Base-by-base conservation (phyloP, 1,139 yeast genomes). In the Blastobotrys proliferans region DNA sequence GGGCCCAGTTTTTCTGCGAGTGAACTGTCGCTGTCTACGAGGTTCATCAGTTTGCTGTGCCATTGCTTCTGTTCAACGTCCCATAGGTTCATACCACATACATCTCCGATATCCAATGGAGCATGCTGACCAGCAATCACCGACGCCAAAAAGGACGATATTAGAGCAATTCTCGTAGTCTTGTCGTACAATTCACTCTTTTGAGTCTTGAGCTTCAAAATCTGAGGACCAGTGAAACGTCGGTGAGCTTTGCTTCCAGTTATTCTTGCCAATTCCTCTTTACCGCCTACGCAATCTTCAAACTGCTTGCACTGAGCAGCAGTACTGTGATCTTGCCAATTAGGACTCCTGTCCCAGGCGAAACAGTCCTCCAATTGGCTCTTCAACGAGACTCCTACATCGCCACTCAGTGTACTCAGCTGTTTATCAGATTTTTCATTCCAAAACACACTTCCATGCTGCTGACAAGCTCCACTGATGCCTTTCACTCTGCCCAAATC, bases 281-380 rank as follows among this genome's bases (percentile, higher is more conserved):
- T 72, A 3, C 90, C 87, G 5, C 84, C 86, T 3, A 74, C 76
- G 1, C 70, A 69, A 0, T 62, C 62, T 57, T 86, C 94, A 54
- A 87, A 81, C 26, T 64, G 72, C 24, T 68, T 58, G 44, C 87
- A 72, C 60, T 88, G 95, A 20, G 69, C 63, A 6, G 77, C 82
- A 0, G 97, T 88, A 20, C 94, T 83, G 57, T 86, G 94, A 60
- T 88, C 97, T 62, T 88, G 97, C 97, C 97, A 88, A 57, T 88
- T 88, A 10, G 96, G 95, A 8, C 95, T 82, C 44, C 71, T 70
- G 5, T 73, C 71, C 56, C 80, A 73, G 1, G 94, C 69, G 51
- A 87, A 79, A 1, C 82, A 80, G 1, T 52, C 34, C 8, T 28
- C 43, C 22, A 60, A 44, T 18, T 52, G 55, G 6, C 46, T 45